Evolutionary conservation across 148 eudicot species (phyloP).

Genomic region (Arctostaphylos glauca): DNA sequence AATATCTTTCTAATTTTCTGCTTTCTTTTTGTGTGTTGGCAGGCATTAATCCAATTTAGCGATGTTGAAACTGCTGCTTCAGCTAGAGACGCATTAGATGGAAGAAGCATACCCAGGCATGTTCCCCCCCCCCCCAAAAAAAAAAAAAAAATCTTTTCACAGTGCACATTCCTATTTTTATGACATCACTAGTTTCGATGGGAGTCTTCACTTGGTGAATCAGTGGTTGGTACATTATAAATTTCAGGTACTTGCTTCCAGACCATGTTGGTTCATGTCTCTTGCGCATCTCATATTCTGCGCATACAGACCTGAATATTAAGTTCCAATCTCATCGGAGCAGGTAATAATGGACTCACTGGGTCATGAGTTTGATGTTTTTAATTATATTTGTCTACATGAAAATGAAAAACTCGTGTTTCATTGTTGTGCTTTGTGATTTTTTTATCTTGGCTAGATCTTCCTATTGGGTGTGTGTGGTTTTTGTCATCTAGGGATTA

Average conservation of each 20-base stretch:
- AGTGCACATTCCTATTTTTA: background rate
- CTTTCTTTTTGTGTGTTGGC: constrained; percentile 16
- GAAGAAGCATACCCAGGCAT: constrained; percentile 82
- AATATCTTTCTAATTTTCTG: background rate
- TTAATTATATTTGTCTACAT: background rate
- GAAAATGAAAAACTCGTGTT: background rate
- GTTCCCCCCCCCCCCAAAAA: background rate
- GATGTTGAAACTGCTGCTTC: constrained; percentile 71
- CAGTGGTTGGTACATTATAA: constrained; percentile 2
- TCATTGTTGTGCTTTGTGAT: constrained; percentile 13
- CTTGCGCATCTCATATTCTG: constrained; percentile 77
- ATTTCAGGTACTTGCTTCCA: constrained; percentile 76
- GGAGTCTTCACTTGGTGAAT: background rate
- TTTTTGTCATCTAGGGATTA: constrained; percentile 46
- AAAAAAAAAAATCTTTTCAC: background rate
- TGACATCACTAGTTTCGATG: background rate
- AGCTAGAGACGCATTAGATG: constrained; percentile 79
- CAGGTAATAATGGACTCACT: constrained; percentile 42
- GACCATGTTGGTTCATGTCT: constrained; percentile 58
- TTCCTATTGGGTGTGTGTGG: constrained; percentile 31
- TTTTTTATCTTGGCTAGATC: constrained; percentile 12
- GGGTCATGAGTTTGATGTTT: background rate
- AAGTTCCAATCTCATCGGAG: constrained; percentile 88
- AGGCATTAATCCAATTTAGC: constrained; percentile 78
- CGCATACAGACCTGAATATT: constrained; percentile 79